These are phyloP conservation scores for Aspergillus jensenii DNA, from an alignment of 2,329 filamentous ascomycete species.

Conservation along the genomic window DNA sequence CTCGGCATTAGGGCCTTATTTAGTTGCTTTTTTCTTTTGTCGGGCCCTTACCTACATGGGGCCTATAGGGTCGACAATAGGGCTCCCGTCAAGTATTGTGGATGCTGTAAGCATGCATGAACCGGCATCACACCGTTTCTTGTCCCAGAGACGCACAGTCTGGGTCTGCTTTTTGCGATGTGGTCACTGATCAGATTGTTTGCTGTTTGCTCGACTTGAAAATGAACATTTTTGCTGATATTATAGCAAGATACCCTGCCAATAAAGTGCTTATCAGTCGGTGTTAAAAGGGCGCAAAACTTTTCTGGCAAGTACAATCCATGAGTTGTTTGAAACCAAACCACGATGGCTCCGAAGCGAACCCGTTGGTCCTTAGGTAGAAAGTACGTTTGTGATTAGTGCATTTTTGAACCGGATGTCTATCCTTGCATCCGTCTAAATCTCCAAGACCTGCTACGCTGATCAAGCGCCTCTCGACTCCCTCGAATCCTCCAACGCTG, in stretches of 20 bases:
- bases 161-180: background rate
- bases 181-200: background rate
- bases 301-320: background rate
- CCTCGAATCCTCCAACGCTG: background rate
- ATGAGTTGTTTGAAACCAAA: background rate
- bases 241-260: background rate
- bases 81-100: background rate
- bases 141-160: background rate
- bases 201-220: background rate
- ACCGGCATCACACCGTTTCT: background rate
- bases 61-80: background rate
- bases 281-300: background rate
- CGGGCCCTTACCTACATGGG: background rate
- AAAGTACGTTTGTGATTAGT: constrained; percentile 4
- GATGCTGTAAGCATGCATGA: constrained; percentile 3
- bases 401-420: constrained; percentile 3
- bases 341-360: background rate
- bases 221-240: background rate
- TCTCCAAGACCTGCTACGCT: background rate
- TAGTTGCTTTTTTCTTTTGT: background rate
- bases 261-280: background rate
- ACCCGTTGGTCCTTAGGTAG: background rate
- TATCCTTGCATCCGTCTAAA: constrained; percentile 1
- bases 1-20: constrained; percentile 5
- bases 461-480: background rate